Conservation (phyloP, 2,329 filamentous ascomycete species). For the Knoxdaviesia capensis region DNA sequence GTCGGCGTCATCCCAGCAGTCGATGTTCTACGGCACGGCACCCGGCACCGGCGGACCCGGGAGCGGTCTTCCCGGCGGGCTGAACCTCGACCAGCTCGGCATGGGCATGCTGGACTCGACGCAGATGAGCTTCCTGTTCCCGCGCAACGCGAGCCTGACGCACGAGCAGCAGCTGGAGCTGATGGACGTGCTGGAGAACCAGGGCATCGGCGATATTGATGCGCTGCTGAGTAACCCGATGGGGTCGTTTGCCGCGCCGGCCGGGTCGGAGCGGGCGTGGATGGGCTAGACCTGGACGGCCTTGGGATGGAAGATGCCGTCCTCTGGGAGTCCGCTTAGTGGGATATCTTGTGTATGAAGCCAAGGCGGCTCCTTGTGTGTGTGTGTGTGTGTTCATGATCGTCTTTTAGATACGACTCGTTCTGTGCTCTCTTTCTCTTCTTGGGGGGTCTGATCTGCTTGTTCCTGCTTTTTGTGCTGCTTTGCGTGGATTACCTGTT, state of each 20-base stretch:
- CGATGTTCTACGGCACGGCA: neutral
- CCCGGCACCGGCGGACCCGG: no score
- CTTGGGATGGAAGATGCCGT: conserved; percentile 26
- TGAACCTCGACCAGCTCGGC: conserved; percentile 12
- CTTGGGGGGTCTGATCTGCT: no score
- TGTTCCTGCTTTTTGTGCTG: no score
- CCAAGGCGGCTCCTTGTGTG: no score
- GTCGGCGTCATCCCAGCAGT: conserved; percentile 6
- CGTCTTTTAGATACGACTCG: no score
- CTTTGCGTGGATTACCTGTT: no score
- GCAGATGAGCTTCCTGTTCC: conserved; percentile 16
- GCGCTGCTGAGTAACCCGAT: conserved; percentile 29
- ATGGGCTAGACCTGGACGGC: no score
- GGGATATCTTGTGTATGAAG: no score
- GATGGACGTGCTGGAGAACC: conserved; percentile 59
- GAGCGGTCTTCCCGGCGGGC: conserved; percentile 9
- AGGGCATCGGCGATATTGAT: conserved; percentile 42
- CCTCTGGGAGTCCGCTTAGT: no score
- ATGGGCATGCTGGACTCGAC: conserved; percentile 5
- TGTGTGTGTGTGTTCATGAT: no score
- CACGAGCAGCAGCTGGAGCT: conserved; percentile 68
- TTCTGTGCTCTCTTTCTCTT: no score
- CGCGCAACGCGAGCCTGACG: conserved; percentile 48
- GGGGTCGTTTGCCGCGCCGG: no score
- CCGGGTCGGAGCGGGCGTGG: conserved; percentile 7